phyloP scores from a whole-genome alignment of 2,329 filamentous ascomycete genomes.

The Thyridium curvatum region DNA sequence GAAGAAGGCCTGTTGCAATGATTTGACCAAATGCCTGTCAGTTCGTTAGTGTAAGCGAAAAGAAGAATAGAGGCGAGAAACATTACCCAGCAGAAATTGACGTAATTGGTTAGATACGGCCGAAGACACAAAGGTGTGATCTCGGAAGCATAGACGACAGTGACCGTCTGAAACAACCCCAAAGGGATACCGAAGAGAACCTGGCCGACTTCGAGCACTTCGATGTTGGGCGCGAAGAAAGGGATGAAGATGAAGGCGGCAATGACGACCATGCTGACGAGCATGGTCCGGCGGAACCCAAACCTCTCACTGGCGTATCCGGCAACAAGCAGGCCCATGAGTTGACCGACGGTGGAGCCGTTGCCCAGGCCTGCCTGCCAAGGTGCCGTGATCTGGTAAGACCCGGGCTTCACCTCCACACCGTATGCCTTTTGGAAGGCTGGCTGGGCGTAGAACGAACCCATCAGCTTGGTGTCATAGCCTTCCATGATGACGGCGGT shows the following conservation, averaged over 20 bases:
- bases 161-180: constrained; percentile 36
- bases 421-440: constrained; percentile 22
- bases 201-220: constrained; percentile 35
- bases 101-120: constrained; percentile 34
- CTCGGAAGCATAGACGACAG: constrained; percentile 34
- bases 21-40: constrained; percentile 6
- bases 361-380: constrained; percentile 43
- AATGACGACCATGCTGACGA: constrained; percentile 35
- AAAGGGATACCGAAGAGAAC: constrained; percentile 34
- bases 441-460: constrained; percentile 18
- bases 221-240: constrained; percentile 39
- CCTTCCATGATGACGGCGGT: constrained; percentile 36
- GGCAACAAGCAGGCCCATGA: too few species aligned
- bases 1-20: constrained; percentile 29
- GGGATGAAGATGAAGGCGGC: constrained; percentile 37
- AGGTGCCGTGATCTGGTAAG: constrained; percentile 33
- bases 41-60: constrained; percentile 19
- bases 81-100: constrained; percentile 21
- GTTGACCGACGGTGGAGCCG: constrained; percentile 18
- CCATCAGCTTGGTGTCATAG: constrained; percentile 17
- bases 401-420: constrained; percentile 17
- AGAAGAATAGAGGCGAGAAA: constrained; percentile 31
- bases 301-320: constrained; percentile 25
- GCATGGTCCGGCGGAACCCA: constrained; percentile 36
- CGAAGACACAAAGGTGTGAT: constrained; percentile 32